A percentile compares a stretch with the other conserved stretches of the same genome.
phyloP scores from a whole-genome alignment of 176 grass and related monocot species.

The Melocanna baccifera region DNA sequence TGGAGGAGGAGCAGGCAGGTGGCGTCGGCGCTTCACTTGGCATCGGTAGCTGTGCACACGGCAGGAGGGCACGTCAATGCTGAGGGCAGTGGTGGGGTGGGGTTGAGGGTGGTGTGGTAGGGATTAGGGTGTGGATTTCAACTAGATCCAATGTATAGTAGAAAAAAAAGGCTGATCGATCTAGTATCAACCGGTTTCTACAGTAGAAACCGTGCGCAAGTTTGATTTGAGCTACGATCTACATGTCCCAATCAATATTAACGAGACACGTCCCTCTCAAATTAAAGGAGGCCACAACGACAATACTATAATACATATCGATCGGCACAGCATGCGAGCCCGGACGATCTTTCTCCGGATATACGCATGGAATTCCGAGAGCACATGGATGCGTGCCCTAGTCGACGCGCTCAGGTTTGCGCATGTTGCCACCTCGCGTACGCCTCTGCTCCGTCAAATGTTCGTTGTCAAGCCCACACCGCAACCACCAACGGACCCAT shows the following conservation, averaged over 20 bases:
- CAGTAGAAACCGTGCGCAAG: neutral
- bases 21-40: too few species aligned
- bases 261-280: neutral
- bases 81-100: too few species aligned
- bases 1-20: too few species aligned
- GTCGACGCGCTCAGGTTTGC: neutral
- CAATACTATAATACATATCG: neutral
- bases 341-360: neutral
- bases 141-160: too few species aligned
- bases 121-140: too few species aligned
- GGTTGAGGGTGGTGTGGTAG: too few species aligned
- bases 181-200: neutral
- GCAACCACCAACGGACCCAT: neutral
- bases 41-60: too few species aligned
- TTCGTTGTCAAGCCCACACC: neutral
- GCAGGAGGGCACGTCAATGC: too few species aligned
- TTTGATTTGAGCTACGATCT: neutral
- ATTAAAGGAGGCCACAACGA: neutral
- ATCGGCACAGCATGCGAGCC: neutral
- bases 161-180: neutral
- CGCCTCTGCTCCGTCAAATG: neutral
- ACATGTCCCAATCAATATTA: neutral
- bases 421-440: neutral
- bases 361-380: slow-evolving; percentile 18
- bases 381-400: neutral